Conservation (phyloP, 2,329 filamentous ascomycete species). For the Neocucurbitaria cava region DNA sequence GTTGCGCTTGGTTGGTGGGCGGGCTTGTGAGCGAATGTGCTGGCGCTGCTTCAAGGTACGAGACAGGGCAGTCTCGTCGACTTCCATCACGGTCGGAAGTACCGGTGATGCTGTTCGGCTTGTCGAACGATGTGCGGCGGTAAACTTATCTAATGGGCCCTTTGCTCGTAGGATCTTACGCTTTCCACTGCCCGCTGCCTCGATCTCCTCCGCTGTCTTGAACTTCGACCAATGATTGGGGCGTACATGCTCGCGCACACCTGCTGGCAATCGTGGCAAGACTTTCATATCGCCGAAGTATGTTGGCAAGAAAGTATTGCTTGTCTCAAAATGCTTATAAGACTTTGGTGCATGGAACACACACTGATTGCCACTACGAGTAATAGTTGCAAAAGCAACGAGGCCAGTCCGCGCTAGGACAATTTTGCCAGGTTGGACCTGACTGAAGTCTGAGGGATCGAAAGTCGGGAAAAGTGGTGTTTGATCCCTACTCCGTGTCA, state of each 20-base stretch:
- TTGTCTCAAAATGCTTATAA: background rate
- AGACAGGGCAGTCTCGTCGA: background rate
- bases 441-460: conserved; percentile 28
- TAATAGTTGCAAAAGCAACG: conserved; percentile 19
- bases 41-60: conserved; percentile 2
- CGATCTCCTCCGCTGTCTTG: conserved; percentile 16
- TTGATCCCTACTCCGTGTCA: background rate
- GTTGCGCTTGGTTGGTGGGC: conserved; percentile 5
- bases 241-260: conserved; percentile 4
- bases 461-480: background rate
- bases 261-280: conserved; percentile 6
- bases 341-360: conserved; percentile 10
- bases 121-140: background rate
- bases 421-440: conserved; percentile 7
- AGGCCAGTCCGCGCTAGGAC: conserved; percentile 19
- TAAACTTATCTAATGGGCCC: background rate
- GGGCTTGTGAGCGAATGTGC: conserved; percentile 1
- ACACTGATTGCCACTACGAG: conserved; percentile 16
- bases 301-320: conserved; percentile 13
- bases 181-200: conserved; percentile 4
- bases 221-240: conserved; percentile 22
- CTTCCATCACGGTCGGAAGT: background rate
- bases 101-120: background rate
- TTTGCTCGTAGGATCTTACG: conserved; percentile 3
- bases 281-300: conserved; percentile 26